phyloP scores from a whole-genome alignment of 2,329 filamentous ascomycete species.

The Xylaria sp. region DNA sequence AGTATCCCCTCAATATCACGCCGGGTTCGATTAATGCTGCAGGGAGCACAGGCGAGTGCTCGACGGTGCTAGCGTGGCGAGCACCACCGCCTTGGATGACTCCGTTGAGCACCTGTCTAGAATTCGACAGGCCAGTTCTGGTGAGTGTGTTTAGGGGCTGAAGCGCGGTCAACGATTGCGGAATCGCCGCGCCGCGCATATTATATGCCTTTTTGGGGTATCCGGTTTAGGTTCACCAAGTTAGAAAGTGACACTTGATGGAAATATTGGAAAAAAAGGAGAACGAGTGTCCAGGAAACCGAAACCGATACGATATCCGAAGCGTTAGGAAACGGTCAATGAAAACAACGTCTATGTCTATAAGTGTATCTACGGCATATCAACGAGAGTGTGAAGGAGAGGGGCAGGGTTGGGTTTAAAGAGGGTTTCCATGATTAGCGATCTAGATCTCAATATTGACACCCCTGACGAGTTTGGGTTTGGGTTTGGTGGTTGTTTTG shows the following conservation, averaged over 20 bases:
- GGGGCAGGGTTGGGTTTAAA: not conserved
- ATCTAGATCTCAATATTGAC: conserved; percentile 16
- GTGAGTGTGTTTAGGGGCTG: conserved; percentile 34
- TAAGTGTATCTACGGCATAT: no score
- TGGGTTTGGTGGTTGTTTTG: conserved; percentile 4
- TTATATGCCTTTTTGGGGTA: conserved; percentile 21
- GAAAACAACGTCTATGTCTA: conserved; percentile 9
- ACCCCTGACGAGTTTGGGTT: no score
- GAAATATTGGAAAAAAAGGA: not conserved
- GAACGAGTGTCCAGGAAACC: not conserved
- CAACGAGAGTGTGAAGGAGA: conserved; percentile 4
- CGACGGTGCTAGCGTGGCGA: conserved; percentile 38
- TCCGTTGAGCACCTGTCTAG: conserved; percentile 30
- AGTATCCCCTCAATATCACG: conserved; percentile 40
- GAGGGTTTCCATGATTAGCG: conserved; percentile 7
- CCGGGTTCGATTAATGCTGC: conserved; percentile 36
- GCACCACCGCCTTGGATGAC: conserved; percentile 25
- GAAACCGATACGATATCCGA: no score
- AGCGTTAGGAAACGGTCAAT: no score
- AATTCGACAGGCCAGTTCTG: conserved; percentile 34
- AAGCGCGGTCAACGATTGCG: conserved; percentile 38
- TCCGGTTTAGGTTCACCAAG: conserved; percentile 4
- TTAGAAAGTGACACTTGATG: conserved; percentile 1
- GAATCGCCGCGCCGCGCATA: conserved; percentile 38
- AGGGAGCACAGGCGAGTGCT: conserved; percentile 28